phyloP scores from a whole-genome alignment of 805 yeast genomes.

The Teunomyces funiuensis region DNA sequence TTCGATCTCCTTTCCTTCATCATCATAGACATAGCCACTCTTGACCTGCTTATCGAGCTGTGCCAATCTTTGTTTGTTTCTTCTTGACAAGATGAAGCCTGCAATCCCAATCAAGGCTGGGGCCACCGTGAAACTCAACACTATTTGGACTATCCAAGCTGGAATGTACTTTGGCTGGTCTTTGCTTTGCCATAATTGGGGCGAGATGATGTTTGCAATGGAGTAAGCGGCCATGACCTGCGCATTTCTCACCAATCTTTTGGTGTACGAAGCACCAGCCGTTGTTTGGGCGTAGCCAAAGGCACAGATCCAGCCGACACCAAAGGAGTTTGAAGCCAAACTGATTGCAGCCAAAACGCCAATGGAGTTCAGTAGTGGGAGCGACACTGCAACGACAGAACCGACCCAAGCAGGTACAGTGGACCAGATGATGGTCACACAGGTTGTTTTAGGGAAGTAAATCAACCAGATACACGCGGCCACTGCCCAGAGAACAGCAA shows the following conservation, averaged over 20 bases:
- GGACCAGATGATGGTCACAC: constrained; percentile 34
- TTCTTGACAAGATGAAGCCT: constrained; percentile 42
- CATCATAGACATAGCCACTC: constrained; percentile 27
- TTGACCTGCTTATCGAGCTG: constrained; percentile 22
- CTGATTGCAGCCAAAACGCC: constrained; percentile 45
- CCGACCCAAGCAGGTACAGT: constrained; percentile 46
- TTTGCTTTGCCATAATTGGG: constrained; percentile 53
- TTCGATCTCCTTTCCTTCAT: constrained; percentile 24
- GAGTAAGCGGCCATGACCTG: constrained; percentile 46
- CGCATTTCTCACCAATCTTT: constrained; percentile 47
- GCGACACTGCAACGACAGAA: constrained; percentile 44
- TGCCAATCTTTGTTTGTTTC: constrained; percentile 43
- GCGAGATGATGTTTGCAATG: constrained; percentile 52
- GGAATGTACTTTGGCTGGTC: constrained; percentile 41
- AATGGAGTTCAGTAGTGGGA: constrained; percentile 44
- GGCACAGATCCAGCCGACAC: constrained; percentile 36
- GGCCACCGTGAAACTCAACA: constrained; percentile 47
- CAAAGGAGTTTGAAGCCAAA: constrained; percentile 47
- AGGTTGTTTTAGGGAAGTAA: constrained; percentile 35
- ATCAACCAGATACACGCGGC: constrained; percentile 34
- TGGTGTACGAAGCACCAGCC: constrained; percentile 47
- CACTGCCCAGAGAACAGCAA: constrained; percentile 39
- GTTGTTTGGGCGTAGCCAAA: constrained; percentile 30
- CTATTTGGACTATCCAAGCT: constrained; percentile 55
- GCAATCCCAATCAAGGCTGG: constrained; percentile 45